These are phyloP conservation scores for Phytophthora hybrid DNA, from an alignment of 352 stramenopile species.

Conservation along the genomic window DNA sequence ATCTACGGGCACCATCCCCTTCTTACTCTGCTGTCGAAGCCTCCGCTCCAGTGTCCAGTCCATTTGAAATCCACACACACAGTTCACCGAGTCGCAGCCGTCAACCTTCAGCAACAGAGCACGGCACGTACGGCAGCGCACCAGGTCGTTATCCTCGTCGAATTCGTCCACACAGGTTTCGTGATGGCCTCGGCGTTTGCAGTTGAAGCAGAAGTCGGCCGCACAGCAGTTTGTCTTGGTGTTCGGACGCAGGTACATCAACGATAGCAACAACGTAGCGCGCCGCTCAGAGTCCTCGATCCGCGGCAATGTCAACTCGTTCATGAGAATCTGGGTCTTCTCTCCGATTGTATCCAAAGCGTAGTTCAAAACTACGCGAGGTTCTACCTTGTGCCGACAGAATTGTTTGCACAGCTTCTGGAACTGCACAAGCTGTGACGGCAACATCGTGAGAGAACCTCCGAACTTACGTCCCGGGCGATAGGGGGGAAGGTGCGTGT, in stretches of 20 bases:
- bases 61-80: constrained; percentile 57
- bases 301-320: constrained; percentile 20
- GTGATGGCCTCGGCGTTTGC: constrained; percentile 52
- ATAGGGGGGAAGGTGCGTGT: constrained; percentile 45
- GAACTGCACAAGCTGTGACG: constrained; percentile 24
- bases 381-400: constrained; percentile 28
- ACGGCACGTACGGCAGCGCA: constrained; percentile 55
- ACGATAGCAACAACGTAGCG: constrained; percentile 49
- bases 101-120: constrained; percentile 57
- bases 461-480: background rate
- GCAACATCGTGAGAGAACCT: constrained; percentile 12
- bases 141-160: constrained; percentile 38
- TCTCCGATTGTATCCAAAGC: constrained; percentile 29
- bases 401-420: constrained; percentile 30
- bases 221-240: constrained; percentile 51
- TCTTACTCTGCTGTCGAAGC: constrained; percentile 22
- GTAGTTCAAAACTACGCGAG: constrained; percentile 32
- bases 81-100: constrained; percentile 58
- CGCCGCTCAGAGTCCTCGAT: constrained; percentile 55
- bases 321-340: constrained; percentile 15
- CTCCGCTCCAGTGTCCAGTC: constrained; percentile 42
- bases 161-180: constrained; percentile 31
- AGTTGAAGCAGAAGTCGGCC: constrained; percentile 61
- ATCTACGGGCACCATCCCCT: constrained; percentile 38
- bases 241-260: constrained; percentile 39